Base-by-base conservation (phyloP, 345 rosid species). In the Acer yangbiense region DNA sequence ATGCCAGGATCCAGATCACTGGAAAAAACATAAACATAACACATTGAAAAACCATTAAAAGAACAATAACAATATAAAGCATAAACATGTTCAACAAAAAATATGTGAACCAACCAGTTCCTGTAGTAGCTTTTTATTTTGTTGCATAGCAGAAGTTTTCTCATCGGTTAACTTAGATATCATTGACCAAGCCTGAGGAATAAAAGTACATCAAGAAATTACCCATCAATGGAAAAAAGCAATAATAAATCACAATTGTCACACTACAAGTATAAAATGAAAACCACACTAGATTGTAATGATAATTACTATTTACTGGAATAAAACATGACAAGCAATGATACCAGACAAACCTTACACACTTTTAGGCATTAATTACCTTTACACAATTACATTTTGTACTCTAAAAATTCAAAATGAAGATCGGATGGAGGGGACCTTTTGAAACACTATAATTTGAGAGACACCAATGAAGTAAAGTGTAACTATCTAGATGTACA, bases 131-230 rank as follows among this genome's bases (percentile, higher is more conserved):
- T 73, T 85, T 78, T 87, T 87, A 74, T 83, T 89, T 84, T 86
- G 92, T 64, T 87, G 86, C 46, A 89, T 71, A 39, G 95, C 97
- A 76, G 75, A 63, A 68, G 87, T 58, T 86, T 91, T 94, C 87
- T 94, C 97, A 21, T 91, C 95, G 0, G 94, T 93, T 86, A 94
- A 78, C 78, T 80, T 90, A 23, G 92, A 88, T 65, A 94, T 89
- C 76, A 86, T 44, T n/a, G 97, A 86, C 96, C 92, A 91, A 25
- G 88, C 86, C 97, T 93, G 87, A 69, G 57, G 52, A 67, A 83
- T 54, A 68, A 50, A 81, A n/a, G 61, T 48, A 39, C 52, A 67
- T 52, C 17, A 72, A 55, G 69, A 70, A 75, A 60, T 46, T 68
- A n/a, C 7, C 10, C 18, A 16, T 8, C 65, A 76, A 75, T 20